These are phyloP conservation scores for Gardenia jasminoides DNA, from an alignment of 257 asterid species.

Conservation along the genomic window DNA sequence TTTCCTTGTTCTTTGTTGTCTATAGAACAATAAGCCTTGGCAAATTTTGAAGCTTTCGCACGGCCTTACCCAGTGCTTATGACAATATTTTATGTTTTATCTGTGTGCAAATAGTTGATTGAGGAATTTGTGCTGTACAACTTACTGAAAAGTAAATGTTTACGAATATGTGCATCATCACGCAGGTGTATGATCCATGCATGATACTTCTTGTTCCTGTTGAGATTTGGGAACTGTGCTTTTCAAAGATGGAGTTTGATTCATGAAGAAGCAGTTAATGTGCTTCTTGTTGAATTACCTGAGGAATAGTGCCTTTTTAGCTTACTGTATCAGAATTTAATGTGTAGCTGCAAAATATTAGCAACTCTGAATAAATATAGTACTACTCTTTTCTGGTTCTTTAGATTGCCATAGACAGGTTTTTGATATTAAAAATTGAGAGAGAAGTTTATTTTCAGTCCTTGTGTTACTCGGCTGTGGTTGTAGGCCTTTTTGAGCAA, in stretches of 20 bases:
- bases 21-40: neutral
- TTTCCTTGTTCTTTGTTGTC: neutral
- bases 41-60: neutral
- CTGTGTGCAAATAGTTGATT: neutral
- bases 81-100: too few relatives aligned
- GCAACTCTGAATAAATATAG: neutral
- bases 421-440: neutral
- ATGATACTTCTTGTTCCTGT: neutral
- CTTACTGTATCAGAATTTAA: too few relatives aligned
- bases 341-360: neutral
- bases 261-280: neutral
- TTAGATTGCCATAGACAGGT: neutral
- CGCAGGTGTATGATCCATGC: neutral
- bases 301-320: conserved; percentile 1
- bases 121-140: neutral
- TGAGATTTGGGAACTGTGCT: neutral
- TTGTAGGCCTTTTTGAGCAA: neutral
- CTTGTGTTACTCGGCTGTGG: neutral
- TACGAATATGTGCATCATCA: neutral
- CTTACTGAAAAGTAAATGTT: neutral
- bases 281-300: neutral
- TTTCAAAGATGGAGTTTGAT: neutral
- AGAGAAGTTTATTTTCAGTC: neutral
- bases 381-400: neutral
- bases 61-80: neutral